Percentiles rank a stretch among this genome's conserved stretches.
Conservation (phyloP, 768 basidiomycete species). For the Chalciporus chontae region DNA sequence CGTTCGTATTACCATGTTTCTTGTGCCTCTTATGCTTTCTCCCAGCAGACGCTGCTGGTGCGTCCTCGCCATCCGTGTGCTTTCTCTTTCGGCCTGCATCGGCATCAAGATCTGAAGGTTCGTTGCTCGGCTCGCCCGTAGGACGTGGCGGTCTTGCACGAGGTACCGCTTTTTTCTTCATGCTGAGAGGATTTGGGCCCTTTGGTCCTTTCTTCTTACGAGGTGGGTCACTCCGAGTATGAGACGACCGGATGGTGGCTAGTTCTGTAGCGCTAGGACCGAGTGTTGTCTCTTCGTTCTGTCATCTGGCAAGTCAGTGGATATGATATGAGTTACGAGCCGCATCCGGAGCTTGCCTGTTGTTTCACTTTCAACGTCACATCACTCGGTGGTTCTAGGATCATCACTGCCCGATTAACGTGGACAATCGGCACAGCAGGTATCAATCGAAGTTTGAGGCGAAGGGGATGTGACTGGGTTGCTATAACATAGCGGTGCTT, state of each 20-base stretch:
- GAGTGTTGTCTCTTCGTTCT: conserved; percentile 66
- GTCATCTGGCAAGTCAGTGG: conserved; percentile 1
- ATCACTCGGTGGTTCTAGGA: conserved; percentile 87
- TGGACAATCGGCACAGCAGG: conserved; percentile 90
- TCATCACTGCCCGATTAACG: conserved; percentile 87
- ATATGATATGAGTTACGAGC: neutral
- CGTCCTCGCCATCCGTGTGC: neutral
- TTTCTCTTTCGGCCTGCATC: conserved; percentile 20
- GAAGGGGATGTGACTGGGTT: conserved; percentile 73
- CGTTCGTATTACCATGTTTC: conserved; percentile 1
- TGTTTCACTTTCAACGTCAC: conserved; percentile 69
- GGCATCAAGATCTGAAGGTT: neutral
- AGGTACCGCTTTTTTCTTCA: conserved; percentile 75
- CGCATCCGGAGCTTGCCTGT: conserved; percentile 36
- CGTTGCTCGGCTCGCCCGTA: neutral
- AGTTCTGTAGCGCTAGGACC: conserved; percentile 49
- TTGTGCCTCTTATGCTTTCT: conserved; percentile 26
- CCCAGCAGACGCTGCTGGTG: rapidly evolving
- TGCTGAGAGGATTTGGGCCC: conserved; percentile 87
- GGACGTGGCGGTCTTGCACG: neutral
- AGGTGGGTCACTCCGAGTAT: conserved; percentile 32
- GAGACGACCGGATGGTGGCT: conserved; percentile 37
- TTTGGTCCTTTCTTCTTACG: conserved; percentile 72
- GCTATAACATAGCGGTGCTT: conserved; percentile 92
- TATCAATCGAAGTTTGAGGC: conserved; percentile 62